Evolutionary conservation across 768 basidiomycete genomes (phyloP), one percentile per base, ranked within the genome.

Genomic region (Rickenella mellea): DNA sequence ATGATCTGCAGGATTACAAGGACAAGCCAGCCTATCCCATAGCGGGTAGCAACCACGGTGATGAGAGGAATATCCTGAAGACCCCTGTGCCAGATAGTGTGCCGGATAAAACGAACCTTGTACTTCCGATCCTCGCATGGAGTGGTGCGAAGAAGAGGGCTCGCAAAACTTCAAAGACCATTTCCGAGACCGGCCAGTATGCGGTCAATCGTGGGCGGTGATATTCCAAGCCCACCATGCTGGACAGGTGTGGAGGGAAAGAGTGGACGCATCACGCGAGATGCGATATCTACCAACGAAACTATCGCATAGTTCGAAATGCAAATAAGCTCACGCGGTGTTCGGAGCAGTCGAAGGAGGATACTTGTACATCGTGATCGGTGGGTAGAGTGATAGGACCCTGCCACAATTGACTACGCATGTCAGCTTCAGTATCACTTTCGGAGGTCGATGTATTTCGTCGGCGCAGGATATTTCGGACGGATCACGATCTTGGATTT

Each of bases 211-310:
- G 54, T 58, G 4, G 74, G 62, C 4, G 85, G 83, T 17, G 71
- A 61, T n/a, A 87, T 60, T 3, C 81, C 83, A 12, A 86, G 70
- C 0, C 85, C 85, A 25, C 84, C 85, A 11, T 76, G 65, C 19
- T 68, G 65, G 42, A 78, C 63, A 14, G 85, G 81, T 4, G 83
- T 85, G n/a, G 82, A 75, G 39, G 76, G 67, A 60, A 83, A 87
- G 21, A 85, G 56, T 0, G 87, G 86, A 29, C 79, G 77, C 8
- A 87, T 59, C 6, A 78, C 70, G 38, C 74, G 75, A 50, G 74
- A 75, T 8, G 78, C 59, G 33, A 86, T 83, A 44, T 86, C 83
- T 29, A 81, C 56, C 4, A 85, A 59, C 4, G 82, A 74, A 20
- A 87, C 67, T 19, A 64, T 55, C 1, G 72, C 77, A 55, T 86